Base-by-base conservation (phyloP, 2,329 filamentous ascomycete genomes). In the Neoscytalidium dimidiatum region DNA sequence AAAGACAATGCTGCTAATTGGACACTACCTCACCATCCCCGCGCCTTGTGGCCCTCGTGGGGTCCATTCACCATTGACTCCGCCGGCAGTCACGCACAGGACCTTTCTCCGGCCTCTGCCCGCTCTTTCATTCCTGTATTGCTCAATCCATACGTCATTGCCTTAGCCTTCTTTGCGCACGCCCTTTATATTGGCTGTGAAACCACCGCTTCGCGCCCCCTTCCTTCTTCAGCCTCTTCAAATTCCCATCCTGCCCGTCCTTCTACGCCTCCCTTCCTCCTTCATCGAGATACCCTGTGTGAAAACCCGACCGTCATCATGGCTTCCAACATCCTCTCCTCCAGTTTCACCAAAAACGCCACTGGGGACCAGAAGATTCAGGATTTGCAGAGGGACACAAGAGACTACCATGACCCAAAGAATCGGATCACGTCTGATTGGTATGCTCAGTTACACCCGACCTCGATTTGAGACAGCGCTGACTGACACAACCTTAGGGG, bases 351-450 rank as follows among this genome's bases (percentile, higher is more conserved):
- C 21, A 77, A 72, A 19, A 71, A 76, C 38, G 75, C 70, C 28
- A 65, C 70, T 43, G 67, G 71, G 58, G 67, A 72, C 67, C 80
- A 82, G 68, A 92, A 93, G 81, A 72, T 85, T 28, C 81, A 83
- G 17, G 88, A 93, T 71, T 80, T 94, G 53, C 75, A 81, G 28
- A 77, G 78, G 44, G 80, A 88, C 67, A 90, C 80, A 3, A 84
- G 86, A 63, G 83, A 92, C 72, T 82, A 86, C 1, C 79, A 49
- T 28, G 77, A 84, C 64, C 69, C 72, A 57, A 83, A 86, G 41
- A 81, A 84, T 35, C 83, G 85, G 43, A 86, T 93, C 69, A 94
- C 92, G 0, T 90, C 89, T 56, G 92, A 96, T 72, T 92, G 56
- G 52, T 56, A 14, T 9, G 19, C n/a, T n/a, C n/a, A n/a, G n/a